phyloP scores from a whole-genome alignment of 768 basidiomycete species.

The Russula griseocarnosa region DNA sequence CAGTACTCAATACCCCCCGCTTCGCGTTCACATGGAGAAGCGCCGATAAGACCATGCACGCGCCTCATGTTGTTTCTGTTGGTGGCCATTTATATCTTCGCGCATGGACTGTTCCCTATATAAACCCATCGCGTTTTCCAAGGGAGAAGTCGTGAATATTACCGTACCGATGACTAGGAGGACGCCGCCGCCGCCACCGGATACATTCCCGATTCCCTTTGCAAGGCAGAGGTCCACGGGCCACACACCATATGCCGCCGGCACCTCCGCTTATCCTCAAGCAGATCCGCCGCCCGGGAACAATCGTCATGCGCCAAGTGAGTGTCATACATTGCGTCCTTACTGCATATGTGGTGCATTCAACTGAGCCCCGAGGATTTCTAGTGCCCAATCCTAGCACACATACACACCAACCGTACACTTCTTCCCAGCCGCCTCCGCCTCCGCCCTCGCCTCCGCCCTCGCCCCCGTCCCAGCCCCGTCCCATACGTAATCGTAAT shows the following conservation, averaged over 20 bases:
- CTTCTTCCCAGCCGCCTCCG: not conserved
- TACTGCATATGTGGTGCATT: not conserved
- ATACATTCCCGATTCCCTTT: not conserved
- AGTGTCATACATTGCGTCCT: not conserved
- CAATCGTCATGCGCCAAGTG: not conserved
- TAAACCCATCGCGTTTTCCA: not conserved
- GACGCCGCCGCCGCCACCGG: not conserved
- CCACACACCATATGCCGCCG: not conserved
- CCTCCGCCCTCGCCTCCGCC: too few relatives aligned
- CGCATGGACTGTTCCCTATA: not conserved
- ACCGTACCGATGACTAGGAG: not conserved
- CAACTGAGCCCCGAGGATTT: not conserved
- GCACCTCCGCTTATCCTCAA: not conserved
- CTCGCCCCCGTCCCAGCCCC: too few relatives aligned
- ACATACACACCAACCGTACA: not conserved
- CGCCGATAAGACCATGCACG: not conserved
- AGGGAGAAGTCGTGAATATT: not conserved
- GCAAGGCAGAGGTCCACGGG: too few relatives aligned
- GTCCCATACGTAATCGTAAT: too few relatives aligned
- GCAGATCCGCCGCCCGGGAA: not conserved
- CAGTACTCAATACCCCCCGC: not conserved
- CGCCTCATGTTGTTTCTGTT: not conserved
- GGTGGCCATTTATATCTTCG: not conserved
- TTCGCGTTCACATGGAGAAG: not conserved
- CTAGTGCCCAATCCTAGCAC: not conserved